Conservation (phyloP, 2,329 filamentous ascomycete species). For the Sphaceloma murrayae region DNA sequence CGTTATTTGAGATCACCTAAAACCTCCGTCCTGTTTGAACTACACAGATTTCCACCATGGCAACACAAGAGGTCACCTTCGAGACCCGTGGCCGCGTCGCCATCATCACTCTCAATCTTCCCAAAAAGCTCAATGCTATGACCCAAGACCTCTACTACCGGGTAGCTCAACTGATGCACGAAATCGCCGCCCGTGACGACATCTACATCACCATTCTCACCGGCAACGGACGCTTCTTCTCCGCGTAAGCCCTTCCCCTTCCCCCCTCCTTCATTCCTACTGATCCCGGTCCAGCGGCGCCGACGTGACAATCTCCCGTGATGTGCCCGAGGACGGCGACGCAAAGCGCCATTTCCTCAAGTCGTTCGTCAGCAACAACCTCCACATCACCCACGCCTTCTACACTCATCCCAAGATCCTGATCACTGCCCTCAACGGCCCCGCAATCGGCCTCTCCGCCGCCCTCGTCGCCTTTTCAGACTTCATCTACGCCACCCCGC, state of each 20-base stretch:
- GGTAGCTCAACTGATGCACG: constrained; percentile 61
- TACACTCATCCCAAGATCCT: constrained; percentile 92
- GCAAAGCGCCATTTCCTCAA: constrained; percentile 53
- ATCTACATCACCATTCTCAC: constrained; percentile 78
- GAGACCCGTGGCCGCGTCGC: constrained; percentile 62
- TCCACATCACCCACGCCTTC: constrained; percentile 82
- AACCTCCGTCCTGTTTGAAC: too few species aligned
- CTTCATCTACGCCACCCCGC: constrained; percentile 80
- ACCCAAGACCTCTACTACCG: constrained; percentile 64
- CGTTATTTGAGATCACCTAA: too few species aligned
- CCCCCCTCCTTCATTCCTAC: not conserved
- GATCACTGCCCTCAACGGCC: constrained; percentile 82
- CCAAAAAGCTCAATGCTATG: constrained; percentile 80
- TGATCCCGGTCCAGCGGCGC: constrained; percentile 54
- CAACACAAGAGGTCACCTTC: constrained; percentile 44
- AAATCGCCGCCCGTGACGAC: constrained; percentile 69
- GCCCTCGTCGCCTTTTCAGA: constrained; percentile 76
- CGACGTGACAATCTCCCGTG: constrained; percentile 55
- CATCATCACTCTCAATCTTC: constrained; percentile 76
- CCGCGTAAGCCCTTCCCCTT: constrained; percentile 54
- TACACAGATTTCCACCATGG: too few species aligned
- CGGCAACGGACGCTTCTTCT: constrained; percentile 73
- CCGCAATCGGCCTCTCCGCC: constrained; percentile 77
- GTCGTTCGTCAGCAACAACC: constrained; percentile 72
- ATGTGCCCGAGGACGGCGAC: constrained; percentile 32